Evolutionary conservation across 169 alveolate genomes (phyloP).

Genomic region (Blepharisma undulans): DNA sequence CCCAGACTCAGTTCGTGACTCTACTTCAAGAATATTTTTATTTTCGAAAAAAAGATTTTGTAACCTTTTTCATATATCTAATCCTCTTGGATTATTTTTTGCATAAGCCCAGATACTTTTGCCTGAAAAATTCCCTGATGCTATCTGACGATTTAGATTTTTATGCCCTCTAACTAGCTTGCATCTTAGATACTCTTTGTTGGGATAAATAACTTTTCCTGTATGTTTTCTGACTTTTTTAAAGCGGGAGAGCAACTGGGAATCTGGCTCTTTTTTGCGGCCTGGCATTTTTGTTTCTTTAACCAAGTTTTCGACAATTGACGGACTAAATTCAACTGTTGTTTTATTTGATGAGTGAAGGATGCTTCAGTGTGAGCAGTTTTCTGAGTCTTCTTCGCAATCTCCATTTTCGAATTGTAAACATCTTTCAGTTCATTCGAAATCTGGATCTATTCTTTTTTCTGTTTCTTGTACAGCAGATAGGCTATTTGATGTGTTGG

Average conservation of each 20-base stretch:
- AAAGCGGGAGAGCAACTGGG: neutral
- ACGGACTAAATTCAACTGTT: too few species aligned
- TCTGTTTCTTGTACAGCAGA: too few species aligned
- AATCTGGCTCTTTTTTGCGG: neutral
- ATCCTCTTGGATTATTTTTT: too few species aligned
- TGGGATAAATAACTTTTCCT: neutral
- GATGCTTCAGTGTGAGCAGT: neutral
- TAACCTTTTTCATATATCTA: neutral
- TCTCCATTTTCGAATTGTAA: too few species aligned
- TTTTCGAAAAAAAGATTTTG: neutral
- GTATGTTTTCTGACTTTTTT: neutral
- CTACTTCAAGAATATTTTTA: neutral
- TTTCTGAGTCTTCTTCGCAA: neutral
- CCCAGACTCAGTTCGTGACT: neutral
- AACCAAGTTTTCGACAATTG: neutral
- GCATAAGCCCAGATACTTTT: neutral
- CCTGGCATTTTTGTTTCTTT: neutral
- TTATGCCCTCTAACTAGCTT: constrained; percentile 12
- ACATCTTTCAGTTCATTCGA: too few species aligned
- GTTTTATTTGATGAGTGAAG: too few species aligned
- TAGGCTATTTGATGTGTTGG: too few species aligned
- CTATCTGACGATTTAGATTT: neutral
- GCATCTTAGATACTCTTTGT: constrained; percentile 20
- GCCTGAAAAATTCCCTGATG: neutral
- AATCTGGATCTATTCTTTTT: too few species aligned